These are phyloP conservation scores for Colletotrichum paranaense DNA, from an alignment of 2,329 filamentous ascomycete genomes.

Conservation along the genomic window DNA sequence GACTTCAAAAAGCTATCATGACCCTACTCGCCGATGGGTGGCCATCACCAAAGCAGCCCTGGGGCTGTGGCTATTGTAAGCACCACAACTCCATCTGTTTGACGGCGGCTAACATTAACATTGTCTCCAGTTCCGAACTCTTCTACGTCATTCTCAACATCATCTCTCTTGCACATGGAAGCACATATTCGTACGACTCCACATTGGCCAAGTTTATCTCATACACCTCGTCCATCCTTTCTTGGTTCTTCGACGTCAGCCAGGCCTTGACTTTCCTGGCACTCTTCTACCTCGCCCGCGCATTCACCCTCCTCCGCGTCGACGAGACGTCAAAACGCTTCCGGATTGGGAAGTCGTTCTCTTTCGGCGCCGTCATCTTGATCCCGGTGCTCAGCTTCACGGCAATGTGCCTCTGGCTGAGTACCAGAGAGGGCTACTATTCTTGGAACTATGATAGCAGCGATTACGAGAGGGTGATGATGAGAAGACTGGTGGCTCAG, in stretches of 20 bases:
- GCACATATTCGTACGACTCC: not conserved
- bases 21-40: constrained; percentile 41
- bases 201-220: not conserved
- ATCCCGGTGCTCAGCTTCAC: constrained; percentile 13
- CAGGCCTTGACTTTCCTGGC: constrained; percentile 28
- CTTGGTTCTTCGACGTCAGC: not conserved
- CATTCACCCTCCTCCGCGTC: constrained; percentile 8
- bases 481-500: not conserved
- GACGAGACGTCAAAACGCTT: not conserved
- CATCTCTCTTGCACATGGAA: not conserved
- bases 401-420: constrained; percentile 11
- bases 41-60: constrained; percentile 41
- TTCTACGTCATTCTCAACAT: not conserved
- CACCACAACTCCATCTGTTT: not conserved
- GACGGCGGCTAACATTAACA: not conserved
- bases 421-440: not conserved
- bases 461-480: not conserved
- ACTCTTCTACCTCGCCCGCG: constrained; percentile 29
- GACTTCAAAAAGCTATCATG: constrained; percentile 35
- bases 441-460: not conserved
- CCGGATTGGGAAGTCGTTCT: not conserved
- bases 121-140: not conserved
- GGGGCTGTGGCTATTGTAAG: constrained; percentile 41
- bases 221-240: not conserved
- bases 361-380: constrained; percentile 10